Base-by-base conservation (phyloP, 306 rosid species). In the Citrullus mucosospermus region DNA sequence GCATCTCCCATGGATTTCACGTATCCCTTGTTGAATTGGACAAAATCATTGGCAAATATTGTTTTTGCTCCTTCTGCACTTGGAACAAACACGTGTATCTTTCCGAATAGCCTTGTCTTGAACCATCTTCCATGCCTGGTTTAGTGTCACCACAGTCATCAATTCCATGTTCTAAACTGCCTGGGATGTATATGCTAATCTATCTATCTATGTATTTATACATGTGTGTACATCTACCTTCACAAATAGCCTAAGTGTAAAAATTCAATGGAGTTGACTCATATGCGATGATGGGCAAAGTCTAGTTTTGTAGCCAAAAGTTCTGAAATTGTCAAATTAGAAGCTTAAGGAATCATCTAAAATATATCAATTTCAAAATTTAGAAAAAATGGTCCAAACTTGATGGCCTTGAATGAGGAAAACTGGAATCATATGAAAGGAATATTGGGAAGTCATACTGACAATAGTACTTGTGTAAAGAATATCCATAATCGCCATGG, bases 1-100 rank as follows among this genome's bases (percentile, higher is more conserved):
- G 85, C 86, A 78, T 91, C 93, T 78, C 88, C 91, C 93, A 91
- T 91, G 82, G 96, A 85, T 79, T 91, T 91, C 44, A 89, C 85
- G 51, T 85, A 89, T 22, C 89, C 96, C 83, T 88, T 91, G 87
- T 85, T 85, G 88, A 91, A 91, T n/a, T 65, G 65, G 32, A 75
- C 87, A 85, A 91, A 91, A 82, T 91, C 96, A 70, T 80, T 85
- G 5, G 89, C 53, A 79, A 91, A 85, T 46, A 91, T 82, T 34
- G n/a, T 80, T 84, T 56, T 85, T 80, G 96, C 96, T 32, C 91
- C 91, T 80, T 88, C 93, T 25, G 85, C 68, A 59, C 76, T 89
- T 9, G 96, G 96, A 82, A 91, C 87, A 83, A 82, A 91, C 77
- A 91, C 79, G 74, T 91, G 96, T 78, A 81, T 72, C 87, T 86